A percentile compares a stretch with the other conserved stretches of the same genome.
These are phyloP conservation scores for Phaeosphaeria sp. DNA, from an alignment of 2,329 filamentous ascomycete species.

Conservation along the genomic window DNA sequence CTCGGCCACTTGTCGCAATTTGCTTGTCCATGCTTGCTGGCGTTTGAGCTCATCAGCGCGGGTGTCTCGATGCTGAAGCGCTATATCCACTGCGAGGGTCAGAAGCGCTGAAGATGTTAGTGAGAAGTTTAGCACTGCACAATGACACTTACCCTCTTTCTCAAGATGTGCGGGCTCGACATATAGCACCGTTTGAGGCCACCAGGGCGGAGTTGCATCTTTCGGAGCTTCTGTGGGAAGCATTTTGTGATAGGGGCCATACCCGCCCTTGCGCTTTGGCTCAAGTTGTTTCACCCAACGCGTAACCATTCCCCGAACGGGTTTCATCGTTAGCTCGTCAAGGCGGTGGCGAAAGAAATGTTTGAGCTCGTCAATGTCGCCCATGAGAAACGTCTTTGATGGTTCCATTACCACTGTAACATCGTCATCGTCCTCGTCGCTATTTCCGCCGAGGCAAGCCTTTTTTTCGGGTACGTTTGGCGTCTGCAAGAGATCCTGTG, in stretches of 20 bases:
- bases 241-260: slow-evolving; percentile 35
- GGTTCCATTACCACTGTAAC: slow-evolving; percentile 12
- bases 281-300: slow-evolving; percentile 40
- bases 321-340: slow-evolving; percentile 42
- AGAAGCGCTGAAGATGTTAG: slow-evolving; percentile 31
- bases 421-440: slow-evolving; percentile 13
- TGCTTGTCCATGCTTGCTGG: slow-evolving; percentile 30
- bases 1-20: slow-evolving; percentile 28
- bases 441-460: slow-evolving; percentile 11
- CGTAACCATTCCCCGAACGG: slow-evolving; percentile 38
- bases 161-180: slow-evolving; percentile 43
- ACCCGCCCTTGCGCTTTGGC: slow-evolving; percentile 31
- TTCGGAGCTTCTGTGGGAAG: slow-evolving; percentile 16
- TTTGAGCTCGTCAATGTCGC: slow-evolving; percentile 27
- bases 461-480: slow-evolving; percentile 1
- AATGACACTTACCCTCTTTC: slow-evolving; percentile 25
- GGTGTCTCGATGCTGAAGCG: slow-evolving; percentile 33
- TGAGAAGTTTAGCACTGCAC: neutral
- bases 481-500: slow-evolving; percentile 4
- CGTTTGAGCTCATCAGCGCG: slow-evolving; percentile 31
- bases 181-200: slow-evolving; percentile 37
- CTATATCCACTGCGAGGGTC: slow-evolving; percentile 35
- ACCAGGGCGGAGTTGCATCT: slow-evolving; percentile 35
- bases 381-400: slow-evolving; percentile 32
- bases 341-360: slow-evolving; percentile 33